Conservation (phyloP, 768 basidiomycete species). For the Boletus rubropictus region DNA sequence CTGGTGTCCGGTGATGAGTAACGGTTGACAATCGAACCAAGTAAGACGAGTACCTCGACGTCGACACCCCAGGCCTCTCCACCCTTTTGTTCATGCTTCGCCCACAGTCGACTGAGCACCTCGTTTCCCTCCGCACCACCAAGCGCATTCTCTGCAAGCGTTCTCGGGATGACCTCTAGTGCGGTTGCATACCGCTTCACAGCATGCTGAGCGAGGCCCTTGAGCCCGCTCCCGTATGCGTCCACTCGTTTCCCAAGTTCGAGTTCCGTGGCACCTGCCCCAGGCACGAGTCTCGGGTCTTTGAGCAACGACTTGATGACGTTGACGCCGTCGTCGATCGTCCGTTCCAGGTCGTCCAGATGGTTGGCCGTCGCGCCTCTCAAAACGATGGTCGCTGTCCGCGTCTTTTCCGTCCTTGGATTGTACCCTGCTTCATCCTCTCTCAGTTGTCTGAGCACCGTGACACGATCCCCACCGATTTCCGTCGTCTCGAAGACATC, state of each 20-base stretch:
- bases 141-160: slow-evolving; percentile 91
- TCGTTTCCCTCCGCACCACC: slow-evolving; percentile 91
- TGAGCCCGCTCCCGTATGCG: slow-evolving; percentile 78
- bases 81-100: slow-evolving; percentile 75
- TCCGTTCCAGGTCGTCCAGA: slow-evolving; percentile 92
- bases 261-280: slow-evolving; percentile 91
- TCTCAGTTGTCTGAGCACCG: slow-evolving; percentile 82
- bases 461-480: slow-evolving; percentile 96
- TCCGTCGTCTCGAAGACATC: slow-evolving; percentile 95
- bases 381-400: slow-evolving; percentile 90
- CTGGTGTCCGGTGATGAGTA: slow-evolving; percentile 34
- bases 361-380: slow-evolving; percentile 93
- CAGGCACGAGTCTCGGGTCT: slow-evolving; percentile 84
- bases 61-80: slow-evolving; percentile 82
- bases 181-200: slow-evolving; percentile 87
- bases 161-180: slow-evolving; percentile 88
- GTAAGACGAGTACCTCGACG: slow-evolving; percentile 58
- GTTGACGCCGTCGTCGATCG: slow-evolving; percentile 94
- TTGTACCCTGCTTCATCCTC: slow-evolving; percentile 63
- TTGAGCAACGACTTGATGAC: slow-evolving; percentile 91
- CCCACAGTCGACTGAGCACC: slow-evolving; percentile 82
- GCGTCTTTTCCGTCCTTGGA: slow-evolving; percentile 59
- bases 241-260: slow-evolving; percentile 86
- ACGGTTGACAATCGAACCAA: not conserved
- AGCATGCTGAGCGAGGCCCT: slow-evolving; percentile 89